Evolutionary conservation across 2,329 filamentous ascomycete species (phyloP), one percentile per base, ranked within the genome.

Genomic region (Aspergillus candidus): DNA sequence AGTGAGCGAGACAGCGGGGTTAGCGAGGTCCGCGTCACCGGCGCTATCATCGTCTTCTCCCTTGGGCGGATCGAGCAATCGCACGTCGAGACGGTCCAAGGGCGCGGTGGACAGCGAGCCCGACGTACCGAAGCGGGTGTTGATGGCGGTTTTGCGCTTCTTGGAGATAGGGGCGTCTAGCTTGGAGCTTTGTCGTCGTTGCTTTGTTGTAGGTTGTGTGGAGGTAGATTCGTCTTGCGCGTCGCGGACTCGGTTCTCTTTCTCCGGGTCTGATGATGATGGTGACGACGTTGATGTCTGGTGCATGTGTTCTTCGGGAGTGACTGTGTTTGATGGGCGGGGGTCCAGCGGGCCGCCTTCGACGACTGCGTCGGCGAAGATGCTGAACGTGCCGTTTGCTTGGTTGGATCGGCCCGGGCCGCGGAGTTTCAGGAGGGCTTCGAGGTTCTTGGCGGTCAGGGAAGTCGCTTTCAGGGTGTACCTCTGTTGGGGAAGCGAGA

Each of bases 341-440:
- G 67, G 74, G 49, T 77, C 74, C 14, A 78, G 58, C 2, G 74
- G 73, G 46, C 71, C 73, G 34, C 71, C 69, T 50, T 74, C 75
- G 29, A 74, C 60, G 27, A 68, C 65, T 32, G 82, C 82, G 47
- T 86, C 80, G 4, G 84, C 78, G 60, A 94, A 94, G 15, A 89
- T 76, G 54, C 81, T 80, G 81, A 88, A 94, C 4, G 85, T 87
- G 1, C 87, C 89, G 15, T 80, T 81, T 2, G 86, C 85, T 1
- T 77, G 75, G 59, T 88, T 88, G 34, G 78, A 79, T 36, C 86
- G 77, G 1, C 84, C 80, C 0, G 82, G 71, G 1, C 89, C 88
- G 32, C 82, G 78, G 36, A 82, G 77, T 12, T 82, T 76, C 12
- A 91, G 69, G 34, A 94, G 70, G 2, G 83, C 83, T 4, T 76